Conservation (phyloP, 768 basidiomycete genomes). For the Tulasnella sp. region DNA sequence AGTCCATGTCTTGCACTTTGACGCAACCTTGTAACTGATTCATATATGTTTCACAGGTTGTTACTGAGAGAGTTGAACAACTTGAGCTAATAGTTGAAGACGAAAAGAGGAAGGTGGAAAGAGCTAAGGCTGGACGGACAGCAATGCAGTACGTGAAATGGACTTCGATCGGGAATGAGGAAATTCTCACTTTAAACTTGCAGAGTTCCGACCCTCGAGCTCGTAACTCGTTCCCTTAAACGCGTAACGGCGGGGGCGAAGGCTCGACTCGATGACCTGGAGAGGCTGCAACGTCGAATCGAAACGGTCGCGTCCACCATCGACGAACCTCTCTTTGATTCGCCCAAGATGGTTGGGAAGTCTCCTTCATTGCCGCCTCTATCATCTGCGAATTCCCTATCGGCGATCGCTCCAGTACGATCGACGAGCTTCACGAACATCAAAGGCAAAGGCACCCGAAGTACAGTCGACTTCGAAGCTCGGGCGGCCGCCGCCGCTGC, state of each 20-base stretch:
- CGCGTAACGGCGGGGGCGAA: slow-evolving; percentile 50
- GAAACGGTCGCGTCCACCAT: neutral
- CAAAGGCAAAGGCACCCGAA: slow-evolving; percentile 22
- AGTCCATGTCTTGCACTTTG: slow-evolving; percentile 13
- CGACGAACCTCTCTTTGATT: neutral
- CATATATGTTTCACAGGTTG: slow-evolving; percentile 45
- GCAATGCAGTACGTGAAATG: slow-evolving; percentile 52
- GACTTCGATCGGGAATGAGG: neutral
- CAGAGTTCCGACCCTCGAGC: slow-evolving; percentile 81
- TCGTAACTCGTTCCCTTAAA: slow-evolving; percentile 75
- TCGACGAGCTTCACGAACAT: neutral
- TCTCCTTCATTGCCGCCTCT: neutral
- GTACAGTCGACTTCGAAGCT: slow-evolving; percentile 39
- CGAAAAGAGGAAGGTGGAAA: slow-evolving; percentile 64
- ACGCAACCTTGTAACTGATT: neutral
- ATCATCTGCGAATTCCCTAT: neutral
- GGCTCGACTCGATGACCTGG: neutral
- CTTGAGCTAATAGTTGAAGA: slow-evolving; percentile 69
- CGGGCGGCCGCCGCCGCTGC: slow-evolving; percentile 67
- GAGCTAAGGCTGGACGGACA: slow-evolving; percentile 59
- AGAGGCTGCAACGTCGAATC: neutral
- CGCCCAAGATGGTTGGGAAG: neutral
- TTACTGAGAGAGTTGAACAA: slow-evolving; percentile 70
- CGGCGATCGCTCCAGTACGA: neutral
- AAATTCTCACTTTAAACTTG: neutral